Base-by-base conservation (phyloP, 441 rosid genomes). In the Biscutella laevigata region DNA sequence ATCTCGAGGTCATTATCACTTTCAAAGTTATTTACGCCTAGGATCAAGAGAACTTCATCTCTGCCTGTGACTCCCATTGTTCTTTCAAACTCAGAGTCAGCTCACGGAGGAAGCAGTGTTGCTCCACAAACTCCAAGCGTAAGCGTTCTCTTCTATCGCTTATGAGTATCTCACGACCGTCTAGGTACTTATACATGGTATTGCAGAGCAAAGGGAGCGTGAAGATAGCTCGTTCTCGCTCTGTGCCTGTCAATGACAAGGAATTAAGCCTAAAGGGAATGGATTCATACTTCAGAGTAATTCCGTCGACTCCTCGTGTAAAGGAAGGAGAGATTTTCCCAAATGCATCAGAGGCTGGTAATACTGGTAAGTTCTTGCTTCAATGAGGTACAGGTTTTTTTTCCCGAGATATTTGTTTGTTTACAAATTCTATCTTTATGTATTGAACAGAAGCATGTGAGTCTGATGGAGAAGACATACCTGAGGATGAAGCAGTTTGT, bases 401-500 rank as follows among this genome's bases (percentile, higher is more conserved):
- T 7, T 3, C 9, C 34, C 4, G 7, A 40, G 28, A 26, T 36
- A 39, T 39, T 3, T 15, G 12, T 38, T 52, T 26, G 20, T 19
- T 32, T 5, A 4, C 3, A 39, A 59, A 16, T 50, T n/a, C 4
- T 15, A 44, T 43, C 59, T 50, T 43, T 44, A 63, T 72, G 62
- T 53, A 8, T 73, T 59, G 53, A 68, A 50, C 83, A 82, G 98
- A 82, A 64, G 53, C 71, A 12, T 55, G 47, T 48, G 84, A 76
- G 11, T 73, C 61, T 55, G 86, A 77, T 45, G 92, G 85, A 36
- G 96, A 92, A 73, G 95, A 92, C 71, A 92, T 92, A 42, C 81
- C 84, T 4, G 94, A 88, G 79, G 99, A 92, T 34, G 99, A 86
- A 67, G 99, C 99, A 28, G 92, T 92, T 57, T 92, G 97, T 62